Conservation (phyloP, 331 rosid genomes). For the Acacia pycnantha region DNA sequence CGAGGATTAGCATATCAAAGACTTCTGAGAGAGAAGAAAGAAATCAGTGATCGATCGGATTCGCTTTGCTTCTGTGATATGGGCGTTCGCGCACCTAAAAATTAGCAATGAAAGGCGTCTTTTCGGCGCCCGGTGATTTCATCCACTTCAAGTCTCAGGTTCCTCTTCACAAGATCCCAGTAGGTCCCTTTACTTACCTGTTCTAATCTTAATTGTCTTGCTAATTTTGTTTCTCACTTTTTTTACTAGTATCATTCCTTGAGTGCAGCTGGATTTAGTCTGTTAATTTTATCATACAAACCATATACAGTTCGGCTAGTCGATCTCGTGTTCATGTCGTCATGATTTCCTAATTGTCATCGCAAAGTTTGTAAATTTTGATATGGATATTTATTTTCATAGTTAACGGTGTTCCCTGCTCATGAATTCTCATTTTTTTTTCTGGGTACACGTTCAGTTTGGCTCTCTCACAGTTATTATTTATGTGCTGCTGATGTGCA, state of each 20-base stretch:
- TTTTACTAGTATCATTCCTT: background rate
- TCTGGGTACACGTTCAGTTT: background rate
- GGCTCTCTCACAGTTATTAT: background rate
- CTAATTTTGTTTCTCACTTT: background rate
- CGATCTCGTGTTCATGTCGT: background rate
- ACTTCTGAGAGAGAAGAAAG: background rate
- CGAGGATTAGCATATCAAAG: conserved; percentile 9
- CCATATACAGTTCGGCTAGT: background rate
- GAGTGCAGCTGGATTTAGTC: background rate
- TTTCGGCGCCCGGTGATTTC: conserved; percentile 99
- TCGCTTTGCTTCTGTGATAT: conserved; percentile 32
- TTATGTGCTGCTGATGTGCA: background rate
- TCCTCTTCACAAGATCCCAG: conserved; percentile 36
- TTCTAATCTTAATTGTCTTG: background rate
- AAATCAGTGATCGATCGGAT: conserved; percentile 33
- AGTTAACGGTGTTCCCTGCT: background rate
- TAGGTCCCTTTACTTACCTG: conserved; percentile 30
- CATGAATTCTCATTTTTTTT: background rate
- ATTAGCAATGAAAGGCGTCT: conserved; percentile 85
- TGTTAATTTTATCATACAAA: background rate
- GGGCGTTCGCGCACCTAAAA: conserved; percentile 33
- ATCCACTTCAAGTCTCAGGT: conserved; percentile 87
- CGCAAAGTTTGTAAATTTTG: conserved; percentile 11
- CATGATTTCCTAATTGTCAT: background rate
- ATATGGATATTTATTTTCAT: background rate